Conservation (phyloP, 1,284 basidiomycete species). For the Ganoderma lingzhi region DNA sequence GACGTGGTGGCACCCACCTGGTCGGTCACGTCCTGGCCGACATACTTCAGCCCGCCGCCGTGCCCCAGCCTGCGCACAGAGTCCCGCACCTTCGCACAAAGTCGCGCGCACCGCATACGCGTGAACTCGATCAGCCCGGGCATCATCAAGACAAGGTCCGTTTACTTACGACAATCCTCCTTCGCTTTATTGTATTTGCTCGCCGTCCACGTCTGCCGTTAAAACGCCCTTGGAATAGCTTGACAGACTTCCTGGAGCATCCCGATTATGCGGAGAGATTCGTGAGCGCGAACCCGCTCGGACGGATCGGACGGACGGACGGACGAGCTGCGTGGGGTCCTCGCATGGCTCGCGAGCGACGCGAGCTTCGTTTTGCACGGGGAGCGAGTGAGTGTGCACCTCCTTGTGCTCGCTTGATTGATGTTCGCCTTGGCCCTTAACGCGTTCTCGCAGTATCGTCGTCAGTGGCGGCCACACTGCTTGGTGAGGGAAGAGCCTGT, state of each 20-base stretch:
- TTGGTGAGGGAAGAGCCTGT: neutral
- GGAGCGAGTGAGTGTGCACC: constrained; percentile 38
- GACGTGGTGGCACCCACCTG: constrained; percentile 53
- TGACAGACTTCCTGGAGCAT: neutral
- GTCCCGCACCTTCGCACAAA: constrained; percentile 57
- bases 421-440: neutral
- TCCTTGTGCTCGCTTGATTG: neutral
- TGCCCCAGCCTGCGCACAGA: constrained; percentile 52
- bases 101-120: constrained; percentile 69
- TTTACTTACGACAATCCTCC: no score
- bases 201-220: neutral
- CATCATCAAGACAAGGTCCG: constrained; percentile 64
- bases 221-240: neutral
- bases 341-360: constrained; percentile 78
- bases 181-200: constrained; percentile 45
- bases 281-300: constrained; percentile 62
- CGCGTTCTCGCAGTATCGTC: neutral
- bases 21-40: constrained; percentile 70
- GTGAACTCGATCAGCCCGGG: constrained; percentile 81
- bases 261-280: neutral
- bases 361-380: constrained; percentile 49
- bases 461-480: neutral
- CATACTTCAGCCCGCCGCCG: constrained; percentile 64
- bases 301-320: constrained; percentile 68
- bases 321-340: constrained; percentile 78